Percentiles rank a stretch among this genome's conserved stretches.
These are phyloP conservation scores for Clitoria ternatea DNA, from an alignment of 306 rosid species.

Conservation along the genomic window DNA sequence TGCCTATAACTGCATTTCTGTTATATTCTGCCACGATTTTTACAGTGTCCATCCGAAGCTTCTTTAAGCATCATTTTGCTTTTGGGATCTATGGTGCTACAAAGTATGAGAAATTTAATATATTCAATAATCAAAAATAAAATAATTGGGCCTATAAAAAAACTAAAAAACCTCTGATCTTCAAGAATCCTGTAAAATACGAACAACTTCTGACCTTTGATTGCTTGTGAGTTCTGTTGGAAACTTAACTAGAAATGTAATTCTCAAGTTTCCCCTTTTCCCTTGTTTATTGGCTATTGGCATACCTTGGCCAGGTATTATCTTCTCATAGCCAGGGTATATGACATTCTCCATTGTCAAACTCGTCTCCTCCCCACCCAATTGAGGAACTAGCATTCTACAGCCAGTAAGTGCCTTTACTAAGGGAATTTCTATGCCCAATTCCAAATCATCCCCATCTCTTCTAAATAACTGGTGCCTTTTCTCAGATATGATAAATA, in stretches of 20 bases:
- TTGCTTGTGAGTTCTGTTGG: constrained; percentile 48
- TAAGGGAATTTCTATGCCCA: constrained; percentile 51
- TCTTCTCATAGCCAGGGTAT: constrained; percentile 51
- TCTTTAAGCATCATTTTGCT: not conserved
- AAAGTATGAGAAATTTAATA: not conserved
- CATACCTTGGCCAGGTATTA: constrained; percentile 69
- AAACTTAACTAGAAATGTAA: constrained; percentile 61
- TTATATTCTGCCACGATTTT: not conserved
- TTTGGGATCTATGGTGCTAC: not conserved
- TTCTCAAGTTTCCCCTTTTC: constrained; percentile 58
- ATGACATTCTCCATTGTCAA: constrained; percentile 50
- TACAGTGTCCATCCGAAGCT: not conserved
- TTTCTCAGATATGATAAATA: constrained; percentile 53
- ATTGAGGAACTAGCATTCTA: constrained; percentile 50
- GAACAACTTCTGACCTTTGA: constrained; percentile 53
- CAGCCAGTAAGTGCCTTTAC: constrained; percentile 70
- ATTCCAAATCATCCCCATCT: constrained; percentile 76
- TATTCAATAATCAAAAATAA: not conserved
- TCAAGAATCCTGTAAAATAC: constrained; percentile 42
- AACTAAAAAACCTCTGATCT: not conserved
- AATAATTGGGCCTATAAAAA: not conserved
- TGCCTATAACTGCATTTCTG: too few relatives aligned
- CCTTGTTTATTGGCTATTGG: constrained; percentile 37
- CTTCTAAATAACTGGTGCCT: constrained; percentile 53
- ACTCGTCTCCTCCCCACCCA: constrained; percentile 56